Evolutionary conservation across 2,329 filamentous ascomycete genomes (phyloP), one percentile per base, ranked within the genome.

Genomic region (Sporothrix luriei): DNA sequence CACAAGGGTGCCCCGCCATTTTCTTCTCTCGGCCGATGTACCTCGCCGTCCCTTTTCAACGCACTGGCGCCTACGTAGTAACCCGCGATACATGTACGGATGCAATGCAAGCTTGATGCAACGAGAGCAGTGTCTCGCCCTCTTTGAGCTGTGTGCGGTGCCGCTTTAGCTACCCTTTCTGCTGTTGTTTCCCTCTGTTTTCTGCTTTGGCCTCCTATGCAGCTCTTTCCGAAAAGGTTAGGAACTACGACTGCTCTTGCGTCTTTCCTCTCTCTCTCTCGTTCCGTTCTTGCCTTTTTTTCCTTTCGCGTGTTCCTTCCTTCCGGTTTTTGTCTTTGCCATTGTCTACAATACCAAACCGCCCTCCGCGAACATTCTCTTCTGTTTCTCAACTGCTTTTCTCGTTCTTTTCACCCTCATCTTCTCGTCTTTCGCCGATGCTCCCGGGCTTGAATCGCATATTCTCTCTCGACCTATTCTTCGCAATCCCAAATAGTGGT

Each of bases 331-430:
- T 21, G 16, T n/a, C 16, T n/a, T 64, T 64, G 11, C 24, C 24
- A 64, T 64, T 64, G 43, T 64, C 46, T 49, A 64, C 48, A 64
- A 64, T 29, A 64, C 24, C 61, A 64, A 64, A 7, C 43, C 43
- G 24, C 26, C 61, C 61, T 19, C 43, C 61, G 26, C 26, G 7
- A 49, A 64, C 49, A 14, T 24, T 33, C 21, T 16, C n/a, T 38
- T 21, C 26, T 51, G 19, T 38, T 29, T n/a, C n/a, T 43, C 13
- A 26, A 29, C 2, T 43, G 40, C 26, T 64, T 51, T 65, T 61
- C 16, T 49, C n/a, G 4, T 51, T 21, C 11, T 38, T 21, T 26
- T 21, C 46, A 21, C 43, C 24, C 24, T n/a, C 46, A 9, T 33
- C 33, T 24, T 9, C 43, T 49, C 59, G 14, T 62, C 40, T 29